These are phyloP conservation scores for Dactylonectria estremocensis DNA, from an alignment of 2,329 filamentous ascomycete species.

Conservation along the genomic window DNA sequence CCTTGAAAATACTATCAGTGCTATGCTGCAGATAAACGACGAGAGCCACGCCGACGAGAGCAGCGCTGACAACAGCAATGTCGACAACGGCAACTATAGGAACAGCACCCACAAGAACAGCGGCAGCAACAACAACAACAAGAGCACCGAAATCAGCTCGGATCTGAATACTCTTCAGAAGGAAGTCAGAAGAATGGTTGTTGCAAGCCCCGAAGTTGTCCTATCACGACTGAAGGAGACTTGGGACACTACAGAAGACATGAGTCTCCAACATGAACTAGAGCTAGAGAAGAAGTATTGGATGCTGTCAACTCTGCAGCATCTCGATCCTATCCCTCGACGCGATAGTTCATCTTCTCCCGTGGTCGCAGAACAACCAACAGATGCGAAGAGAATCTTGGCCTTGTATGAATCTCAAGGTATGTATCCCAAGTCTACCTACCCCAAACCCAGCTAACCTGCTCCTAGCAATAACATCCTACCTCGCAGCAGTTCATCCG, in stretches of 20 bases:
- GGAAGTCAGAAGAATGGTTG: conserved; percentile 42
- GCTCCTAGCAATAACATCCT: conserved; percentile 62
- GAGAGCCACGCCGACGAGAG: not conserved
- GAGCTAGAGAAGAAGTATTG: conserved; percentile 71
- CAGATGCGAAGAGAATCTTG: conserved; percentile 55
- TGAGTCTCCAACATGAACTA: conserved; percentile 44
- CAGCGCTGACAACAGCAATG: not conserved
- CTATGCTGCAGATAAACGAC: conserved; percentile 4
- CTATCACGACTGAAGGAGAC: conserved; percentile 67
- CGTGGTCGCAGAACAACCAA: not conserved
- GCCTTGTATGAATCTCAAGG: conserved; percentile 68
- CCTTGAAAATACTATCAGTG: not conserved
- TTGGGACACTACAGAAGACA: conserved; percentile 32
- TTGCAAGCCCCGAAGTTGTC: conserved; percentile 56
- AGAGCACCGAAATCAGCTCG: not conserved
- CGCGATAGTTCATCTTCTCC: conserved; percentile 24
- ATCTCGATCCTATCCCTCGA: conserved; percentile 56
- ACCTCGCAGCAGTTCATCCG: conserved; percentile 62
- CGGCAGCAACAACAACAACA: not conserved
- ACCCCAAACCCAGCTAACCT: conserved; percentile 6
- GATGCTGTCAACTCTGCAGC: conserved; percentile 72
- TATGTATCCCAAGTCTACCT: conserved; percentile 42
- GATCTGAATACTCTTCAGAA: conserved; percentile 31
- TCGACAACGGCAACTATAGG: too few species aligned
- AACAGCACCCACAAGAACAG: too few species aligned